Base-by-base conservation (phyloP, 192 early-diverging fungal genomes). In the Chytriomyces sp. region DNA sequence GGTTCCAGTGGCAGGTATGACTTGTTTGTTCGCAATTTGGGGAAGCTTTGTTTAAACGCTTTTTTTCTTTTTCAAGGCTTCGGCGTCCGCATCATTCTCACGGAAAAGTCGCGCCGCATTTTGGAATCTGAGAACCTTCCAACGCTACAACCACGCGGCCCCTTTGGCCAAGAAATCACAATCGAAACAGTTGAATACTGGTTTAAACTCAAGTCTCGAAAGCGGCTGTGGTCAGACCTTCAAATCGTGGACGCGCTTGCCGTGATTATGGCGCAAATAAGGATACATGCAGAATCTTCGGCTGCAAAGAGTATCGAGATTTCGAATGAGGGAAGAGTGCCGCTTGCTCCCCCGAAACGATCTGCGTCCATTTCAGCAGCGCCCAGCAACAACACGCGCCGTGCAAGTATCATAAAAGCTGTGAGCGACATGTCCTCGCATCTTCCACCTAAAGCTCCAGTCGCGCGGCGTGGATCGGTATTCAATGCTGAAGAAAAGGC, bases 71-170 rank as follows among this genome's bases (percentile, higher is more conserved):
- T 49, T 35, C 65, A 45, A 81, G 87, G 87, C 9, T 61, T 77
- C 53, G 87, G 87, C 7, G 73, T 88, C 28, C 84, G 85, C 48
- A 86, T 88, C 50, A 64, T 80, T 28, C 77, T 88, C 4, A 81
- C 82, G 5, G 67, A 81, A 28, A 70, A 75, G 50, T 79, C 76
- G 28, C 64, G 77, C 9, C n/a, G 75, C 62, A 83, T 88, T 68
- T 77, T 88, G 5, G 74, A 81, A 20, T 78, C 53, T 16, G 87
- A 88, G 61, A 50, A 76, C 1, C 73, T 88, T 5, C 62, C 80
- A 26, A n/a, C 71, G 5, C 79, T 87, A 44, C 74, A 69, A 72
- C 48, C 67, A 5, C 62, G 64, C 5, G 81, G 74, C 7, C 82
- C 82, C 7, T 79, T 84, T 61, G 76, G 72, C 6, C 24, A 72